These are phyloP conservation scores for Rhynchospora breviuscula DNA, from an alignment of 176 grass and related monocot species.

Conservation along the genomic window DNA sequence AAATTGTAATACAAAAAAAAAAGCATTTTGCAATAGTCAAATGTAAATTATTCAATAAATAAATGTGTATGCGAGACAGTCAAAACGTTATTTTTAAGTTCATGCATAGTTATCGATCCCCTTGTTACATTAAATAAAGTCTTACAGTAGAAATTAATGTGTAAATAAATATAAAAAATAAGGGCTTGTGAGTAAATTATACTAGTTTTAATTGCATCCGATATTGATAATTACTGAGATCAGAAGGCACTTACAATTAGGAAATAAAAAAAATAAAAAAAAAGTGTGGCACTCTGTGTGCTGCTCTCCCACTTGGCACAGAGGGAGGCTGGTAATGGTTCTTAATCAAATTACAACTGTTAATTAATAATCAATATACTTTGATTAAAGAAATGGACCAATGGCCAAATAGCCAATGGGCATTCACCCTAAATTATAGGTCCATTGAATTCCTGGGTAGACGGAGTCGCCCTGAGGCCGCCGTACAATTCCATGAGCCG, in stretches of 20 bases:
- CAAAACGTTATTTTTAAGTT: no score
- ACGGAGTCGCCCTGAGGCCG: neutral
- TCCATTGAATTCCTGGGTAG: constrained; percentile 3
- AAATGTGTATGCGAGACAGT: no score
- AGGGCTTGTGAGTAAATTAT: neutral
- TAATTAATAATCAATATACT: neutral
- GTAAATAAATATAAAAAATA: neutral
- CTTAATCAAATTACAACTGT: neutral
- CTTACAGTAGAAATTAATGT: no score
- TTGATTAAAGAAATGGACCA: neutral
- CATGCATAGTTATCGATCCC: no score
- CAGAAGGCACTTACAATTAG: neutral
- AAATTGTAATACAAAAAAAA: no score
- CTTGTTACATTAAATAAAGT: no score
- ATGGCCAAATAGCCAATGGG: constrained; percentile 6
- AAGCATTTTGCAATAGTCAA: no score
- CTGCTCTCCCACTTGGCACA: neutral
- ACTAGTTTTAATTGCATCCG: neutral
- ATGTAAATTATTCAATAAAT: no score
- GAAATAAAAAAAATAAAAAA: neutral
- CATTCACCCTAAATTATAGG: constrained; percentile 21
- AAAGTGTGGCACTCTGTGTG: neutral
- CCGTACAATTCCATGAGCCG: neutral
- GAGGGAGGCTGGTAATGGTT: neutral
- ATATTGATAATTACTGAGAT: neutral